These are phyloP conservation scores for Phialophora chinensis DNA, from an alignment of 2,329 filamentous ascomycete species.

Conservation along the genomic window DNA sequence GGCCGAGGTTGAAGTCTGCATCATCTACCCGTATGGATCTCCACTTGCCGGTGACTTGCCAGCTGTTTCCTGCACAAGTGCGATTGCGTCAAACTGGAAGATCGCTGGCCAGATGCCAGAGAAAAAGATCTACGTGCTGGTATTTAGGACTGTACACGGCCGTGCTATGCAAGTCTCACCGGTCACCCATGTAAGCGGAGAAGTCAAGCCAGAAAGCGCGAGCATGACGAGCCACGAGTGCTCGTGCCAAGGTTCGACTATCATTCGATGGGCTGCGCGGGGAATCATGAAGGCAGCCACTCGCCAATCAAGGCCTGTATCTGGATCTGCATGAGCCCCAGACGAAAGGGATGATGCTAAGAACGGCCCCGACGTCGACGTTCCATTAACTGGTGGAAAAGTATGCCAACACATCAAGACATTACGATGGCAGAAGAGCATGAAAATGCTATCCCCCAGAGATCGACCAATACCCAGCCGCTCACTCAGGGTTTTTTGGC, in stretches of 20 bases:
- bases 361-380: conserved; percentile 35
- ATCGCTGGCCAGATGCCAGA: conserved; percentile 22
- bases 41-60: conserved; percentile 33
- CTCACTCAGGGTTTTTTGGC: conserved; percentile 36
- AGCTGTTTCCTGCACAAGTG: conserved; percentile 28
- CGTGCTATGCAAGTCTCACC: conserved; percentile 29
- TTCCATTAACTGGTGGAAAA: conserved; percentile 38
- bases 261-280: conserved; percentile 26
- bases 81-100: conserved; percentile 29
- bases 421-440: conserved; percentile 36
- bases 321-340: conserved; percentile 35
- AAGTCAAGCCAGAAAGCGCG: conserved; percentile 21
- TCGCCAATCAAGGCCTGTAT: conserved; percentile 32
- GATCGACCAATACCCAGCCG: conserved; percentile 36
- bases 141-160: not conserved
- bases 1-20: conserved; percentile 14
- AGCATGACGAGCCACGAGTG: conserved; percentile 20
- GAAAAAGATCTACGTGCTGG: not conserved
- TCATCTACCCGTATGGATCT: conserved; percentile 20
- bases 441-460: conserved; percentile 26
- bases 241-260: conserved; percentile 5
- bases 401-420: conserved; percentile 41
- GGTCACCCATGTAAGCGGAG: conserved; percentile 29
- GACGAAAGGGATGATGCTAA: conserved; percentile 31
- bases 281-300: conserved; percentile 15